Percentiles rank a stretch among this genome's conserved stretches.
These are phyloP conservation scores for Sisymbrium altissimum DNA, from an alignment of 345 rosid genomes.

Conservation along the genomic window DNA sequence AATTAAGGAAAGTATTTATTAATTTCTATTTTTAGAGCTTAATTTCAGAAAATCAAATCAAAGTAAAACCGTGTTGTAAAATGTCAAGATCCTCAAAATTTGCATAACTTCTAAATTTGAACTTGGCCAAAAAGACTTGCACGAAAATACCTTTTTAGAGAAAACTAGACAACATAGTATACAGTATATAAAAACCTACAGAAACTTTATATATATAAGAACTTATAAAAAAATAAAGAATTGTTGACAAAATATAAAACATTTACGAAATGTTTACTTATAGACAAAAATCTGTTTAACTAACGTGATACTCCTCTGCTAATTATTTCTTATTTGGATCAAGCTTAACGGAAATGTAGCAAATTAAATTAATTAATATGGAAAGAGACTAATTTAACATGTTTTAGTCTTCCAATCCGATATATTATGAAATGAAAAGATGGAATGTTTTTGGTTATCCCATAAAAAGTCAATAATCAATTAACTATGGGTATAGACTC, in stretches of 20 bases:
- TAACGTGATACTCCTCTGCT: background rate
- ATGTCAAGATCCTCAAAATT: slow-evolving; percentile 17
- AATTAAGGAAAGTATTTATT: slow-evolving; percentile 12
- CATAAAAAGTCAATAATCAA: background rate
- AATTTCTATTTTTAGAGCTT: slow-evolving; percentile 7
- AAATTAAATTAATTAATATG: background rate
- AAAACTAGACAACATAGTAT: background rate
- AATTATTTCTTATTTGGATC: background rate
- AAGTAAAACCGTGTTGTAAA: background rate
- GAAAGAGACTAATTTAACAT: background rate
- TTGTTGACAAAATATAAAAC: background rate
- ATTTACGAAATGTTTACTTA: background rate
- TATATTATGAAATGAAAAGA: background rate
- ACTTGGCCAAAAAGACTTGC: background rate
- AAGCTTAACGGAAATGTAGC: background rate
- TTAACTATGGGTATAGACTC: background rate
- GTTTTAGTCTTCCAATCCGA: background rate
- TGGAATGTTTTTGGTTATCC: background rate
- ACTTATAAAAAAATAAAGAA: background rate
- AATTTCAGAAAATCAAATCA: background rate
- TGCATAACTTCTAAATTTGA: slow-evolving; percentile 10
- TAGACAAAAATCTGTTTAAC: background rate
- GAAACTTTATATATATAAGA: background rate
- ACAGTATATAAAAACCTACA: background rate
- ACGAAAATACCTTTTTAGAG: background rate